These are phyloP conservation scores for Quercus lobata DNA, from an alignment of 331 rosid genomes.

Conservation along the genomic window DNA sequence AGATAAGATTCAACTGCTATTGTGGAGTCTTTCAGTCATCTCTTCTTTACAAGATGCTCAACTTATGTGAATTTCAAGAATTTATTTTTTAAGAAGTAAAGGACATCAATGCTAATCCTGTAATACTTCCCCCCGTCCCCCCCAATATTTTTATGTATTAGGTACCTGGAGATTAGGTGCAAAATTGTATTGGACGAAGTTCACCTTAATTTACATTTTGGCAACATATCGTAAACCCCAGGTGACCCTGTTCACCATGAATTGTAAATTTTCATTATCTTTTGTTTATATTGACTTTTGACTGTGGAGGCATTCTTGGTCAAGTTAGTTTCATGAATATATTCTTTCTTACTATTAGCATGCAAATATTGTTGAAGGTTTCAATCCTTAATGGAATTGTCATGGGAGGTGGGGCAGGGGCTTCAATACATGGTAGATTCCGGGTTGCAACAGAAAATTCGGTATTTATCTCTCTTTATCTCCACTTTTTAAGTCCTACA, in stretches of 20 bases:
- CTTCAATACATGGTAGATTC: conserved; percentile 88
- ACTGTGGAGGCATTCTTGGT: background rate
- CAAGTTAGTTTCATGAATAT: background rate
- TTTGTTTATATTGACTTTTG: background rate
- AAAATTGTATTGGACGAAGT: conserved; percentile 49
- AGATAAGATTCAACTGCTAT: background rate
- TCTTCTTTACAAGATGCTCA: no score
- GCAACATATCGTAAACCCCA: conserved; percentile 91
- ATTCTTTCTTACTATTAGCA: conserved; percentile 10
- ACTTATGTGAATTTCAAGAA: background rate
- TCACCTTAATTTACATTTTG: conserved; percentile 67
- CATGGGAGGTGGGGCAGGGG: conserved; percentile 99
- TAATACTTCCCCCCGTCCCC: background rate
- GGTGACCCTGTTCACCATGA: conserved; percentile 38
- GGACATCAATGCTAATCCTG: background rate
- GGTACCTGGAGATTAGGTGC: conserved; percentile 82
- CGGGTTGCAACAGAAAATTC: conserved; percentile 84
- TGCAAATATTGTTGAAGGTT: conserved; percentile 51
- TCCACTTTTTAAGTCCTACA: background rate
- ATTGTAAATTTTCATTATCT: background rate
- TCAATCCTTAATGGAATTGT: conserved; percentile 90
- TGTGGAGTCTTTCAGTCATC: no score
- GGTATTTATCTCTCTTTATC: conserved; percentile 23
- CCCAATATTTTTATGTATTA: conserved; percentile 19
- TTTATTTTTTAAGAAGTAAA: conserved; percentile 2